Evolutionary conservation across 306 rosid genomes (phyloP).

Genomic region (Gynostemma pentaphyllum): DNA sequence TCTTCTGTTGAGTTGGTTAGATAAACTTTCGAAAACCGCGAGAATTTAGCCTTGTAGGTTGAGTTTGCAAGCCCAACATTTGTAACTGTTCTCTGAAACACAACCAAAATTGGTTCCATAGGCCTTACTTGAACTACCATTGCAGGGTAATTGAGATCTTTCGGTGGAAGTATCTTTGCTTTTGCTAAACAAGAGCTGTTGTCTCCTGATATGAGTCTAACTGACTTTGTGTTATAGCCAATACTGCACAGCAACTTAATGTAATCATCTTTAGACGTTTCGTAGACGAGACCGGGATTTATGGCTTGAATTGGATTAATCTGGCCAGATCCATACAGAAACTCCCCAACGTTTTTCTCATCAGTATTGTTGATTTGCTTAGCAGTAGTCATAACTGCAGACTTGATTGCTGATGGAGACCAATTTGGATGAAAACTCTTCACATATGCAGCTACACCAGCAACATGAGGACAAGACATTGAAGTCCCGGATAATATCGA

Average conservation of each 20-base stretch:
- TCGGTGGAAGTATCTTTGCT: background rate
- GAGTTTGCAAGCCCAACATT: conserved; percentile 28
- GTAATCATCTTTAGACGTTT: conserved; percentile 16
- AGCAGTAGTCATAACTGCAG: conserved; percentile 23
- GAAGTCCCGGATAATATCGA: conserved; percentile 23
- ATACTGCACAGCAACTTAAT: conserved; percentile 16
- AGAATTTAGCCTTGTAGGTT: conserved; percentile 13
- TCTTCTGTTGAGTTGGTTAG: background rate
- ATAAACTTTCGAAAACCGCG: background rate
- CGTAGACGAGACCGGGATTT: conserved; percentile 27
- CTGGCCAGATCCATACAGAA: conserved; percentile 26
- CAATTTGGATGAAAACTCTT: conserved; percentile 20
- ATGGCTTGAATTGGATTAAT: conserved; percentile 16
- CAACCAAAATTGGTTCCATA: background rate
- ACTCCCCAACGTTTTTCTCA: conserved; percentile 5
- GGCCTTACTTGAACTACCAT: conserved; percentile 9
- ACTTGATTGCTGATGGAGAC: conserved; percentile 21
- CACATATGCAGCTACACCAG: conserved; percentile 22
- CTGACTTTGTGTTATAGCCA: background rate
- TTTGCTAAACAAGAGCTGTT: conserved; percentile 1
- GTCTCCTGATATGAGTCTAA: conserved; percentile 13
- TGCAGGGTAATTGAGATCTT: conserved; percentile 25
- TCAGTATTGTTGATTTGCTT: conserved; percentile 2
- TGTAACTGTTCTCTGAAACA: conserved; percentile 17
- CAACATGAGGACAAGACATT: conserved; percentile 24